A percentile compares a stretch with the other conserved stretches of the same genome.
Conservation (phyloP, 257 asterid genomes). For the Nicotiana benthamiana region DNA sequence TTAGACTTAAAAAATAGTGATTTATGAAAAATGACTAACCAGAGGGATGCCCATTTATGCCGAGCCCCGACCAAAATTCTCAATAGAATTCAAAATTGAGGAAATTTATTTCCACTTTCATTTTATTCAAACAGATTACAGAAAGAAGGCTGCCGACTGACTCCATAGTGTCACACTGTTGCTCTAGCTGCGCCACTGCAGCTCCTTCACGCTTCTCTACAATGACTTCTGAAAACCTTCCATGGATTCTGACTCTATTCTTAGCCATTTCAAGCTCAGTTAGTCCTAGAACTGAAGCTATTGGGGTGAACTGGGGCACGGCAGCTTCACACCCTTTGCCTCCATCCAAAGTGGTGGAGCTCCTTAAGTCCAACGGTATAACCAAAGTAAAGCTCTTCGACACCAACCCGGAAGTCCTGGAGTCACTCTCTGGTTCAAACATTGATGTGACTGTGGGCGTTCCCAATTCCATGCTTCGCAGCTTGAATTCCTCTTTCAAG, state of each 20-base stretch:
- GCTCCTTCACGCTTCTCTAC: not conserved
- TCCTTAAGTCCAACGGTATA: conserved; percentile 55
- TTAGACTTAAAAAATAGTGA: too few species aligned
- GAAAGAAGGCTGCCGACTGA: too few species aligned
- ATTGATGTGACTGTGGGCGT: conserved; percentile 64
- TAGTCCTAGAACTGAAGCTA: conserved; percentile 19
- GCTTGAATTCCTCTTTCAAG: conserved; percentile 56
- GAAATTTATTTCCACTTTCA: too few species aligned
- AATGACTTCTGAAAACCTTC: conserved; percentile 23
- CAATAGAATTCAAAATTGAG: too few species aligned
- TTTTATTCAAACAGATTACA: not conserved
- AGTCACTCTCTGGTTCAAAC: conserved; percentile 57
- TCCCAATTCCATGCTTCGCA: conserved; percentile 71
- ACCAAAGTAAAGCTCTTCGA: conserved; percentile 63
- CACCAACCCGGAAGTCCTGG: conserved; percentile 51
- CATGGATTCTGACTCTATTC: conserved; percentile 1
- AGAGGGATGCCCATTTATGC: too few species aligned
- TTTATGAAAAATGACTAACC: too few species aligned
- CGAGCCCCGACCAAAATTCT: too few species aligned
- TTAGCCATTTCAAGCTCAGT: not conserved
- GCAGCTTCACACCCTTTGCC: conserved; percentile 71
- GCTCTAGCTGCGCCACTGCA: not conserved
- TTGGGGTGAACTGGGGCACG: conserved; percentile 90
- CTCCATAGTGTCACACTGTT: too few species aligned
- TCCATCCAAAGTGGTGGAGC: conserved; percentile 67